Percentiles rank a stretch among this genome's conserved stretches.
These are phyloP conservation scores for Aspergillus funiculosus DNA, from an alignment of 495 filamentous ascomycete genomes.

Conservation along the genomic window DNA sequence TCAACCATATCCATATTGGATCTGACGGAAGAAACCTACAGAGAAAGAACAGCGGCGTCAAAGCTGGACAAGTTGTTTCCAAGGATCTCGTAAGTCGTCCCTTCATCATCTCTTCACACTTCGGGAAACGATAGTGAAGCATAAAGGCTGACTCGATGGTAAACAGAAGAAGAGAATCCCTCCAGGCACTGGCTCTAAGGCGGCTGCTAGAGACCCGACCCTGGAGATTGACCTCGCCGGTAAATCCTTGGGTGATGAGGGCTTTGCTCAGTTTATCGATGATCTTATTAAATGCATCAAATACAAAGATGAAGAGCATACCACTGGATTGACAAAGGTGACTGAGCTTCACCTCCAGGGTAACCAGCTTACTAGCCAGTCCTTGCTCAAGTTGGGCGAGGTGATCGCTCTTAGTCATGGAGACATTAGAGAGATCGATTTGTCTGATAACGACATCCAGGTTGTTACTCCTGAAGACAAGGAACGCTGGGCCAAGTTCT, in stretches of 20 bases:
- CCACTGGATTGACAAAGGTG: slow-evolving; percentile 30
- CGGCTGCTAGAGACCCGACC: slow-evolving; percentile 32
- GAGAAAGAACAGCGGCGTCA: slow-evolving; percentile 42
- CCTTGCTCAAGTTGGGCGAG: slow-evolving; percentile 33
- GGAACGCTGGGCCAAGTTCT: slow-evolving; percentile 39
- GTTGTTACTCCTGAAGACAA: slow-evolving; percentile 31
- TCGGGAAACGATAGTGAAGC: slow-evolving; percentile 10
- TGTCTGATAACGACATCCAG: slow-evolving; percentile 41
- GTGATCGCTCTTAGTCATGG: slow-evolving; percentile 33
- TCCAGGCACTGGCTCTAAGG: slow-evolving; percentile 26
- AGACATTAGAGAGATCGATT: slow-evolving; percentile 43
- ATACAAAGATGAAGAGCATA: slow-evolving; percentile 26
- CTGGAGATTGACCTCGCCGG: slow-evolving; percentile 44
- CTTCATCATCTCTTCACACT: slow-evolving; percentile 3
- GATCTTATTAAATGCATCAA: slow-evolving; percentile 34
- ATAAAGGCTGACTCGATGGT: neutral
- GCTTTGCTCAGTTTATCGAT: slow-evolving; percentile 35
- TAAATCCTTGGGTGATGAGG: slow-evolving; percentile 41
- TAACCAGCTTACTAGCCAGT: slow-evolving; percentile 36
- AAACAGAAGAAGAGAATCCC: slow-evolving; percentile 38
- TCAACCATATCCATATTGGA: neutral
- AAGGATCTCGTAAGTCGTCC: slow-evolving; percentile 37
- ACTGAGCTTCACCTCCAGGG: slow-evolving; percentile 42
- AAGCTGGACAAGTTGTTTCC: slow-evolving; percentile 38
- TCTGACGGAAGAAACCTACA: slow-evolving; percentile 8